phyloP scores from a whole-genome alignment of 805 yeast genomes.

The Yarrowia sp. region DNA sequence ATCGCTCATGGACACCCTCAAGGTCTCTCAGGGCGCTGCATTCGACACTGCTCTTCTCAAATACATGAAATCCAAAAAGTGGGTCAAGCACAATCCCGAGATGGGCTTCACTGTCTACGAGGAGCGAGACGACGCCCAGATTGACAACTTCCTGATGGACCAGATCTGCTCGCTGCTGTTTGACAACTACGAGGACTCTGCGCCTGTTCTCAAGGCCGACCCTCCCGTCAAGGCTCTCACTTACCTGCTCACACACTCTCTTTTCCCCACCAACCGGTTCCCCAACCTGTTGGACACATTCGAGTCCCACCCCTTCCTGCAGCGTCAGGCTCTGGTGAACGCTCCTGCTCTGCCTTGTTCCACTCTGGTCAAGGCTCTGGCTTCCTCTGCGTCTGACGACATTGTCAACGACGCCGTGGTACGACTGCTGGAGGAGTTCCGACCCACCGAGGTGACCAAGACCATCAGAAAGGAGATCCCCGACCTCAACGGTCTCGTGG shows the following conservation, averaged over 20 bases:
- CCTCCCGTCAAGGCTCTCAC: conserved; percentile 66
- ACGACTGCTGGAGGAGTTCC: conserved; percentile 70
- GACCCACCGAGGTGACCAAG: conserved; percentile 53
- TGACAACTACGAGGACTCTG: conserved; percentile 10
- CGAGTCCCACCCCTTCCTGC: conserved; percentile 64
- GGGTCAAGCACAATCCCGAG: conserved; percentile 27
- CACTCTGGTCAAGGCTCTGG: conserved; percentile 68
- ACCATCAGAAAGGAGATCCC: conserved; percentile 46
- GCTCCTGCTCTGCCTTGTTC: conserved; percentile 70
- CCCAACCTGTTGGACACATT: conserved; percentile 62
- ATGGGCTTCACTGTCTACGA: conserved; percentile 31
- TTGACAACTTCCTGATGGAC: conserved; percentile 34
- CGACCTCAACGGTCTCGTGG: conserved; percentile 47
- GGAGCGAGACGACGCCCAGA: conserved; percentile 36
- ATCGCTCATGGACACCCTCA: not conserved
- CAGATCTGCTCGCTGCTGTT: conserved; percentile 29
- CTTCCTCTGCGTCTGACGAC: conserved; percentile 59
- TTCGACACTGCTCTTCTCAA: conserved; percentile 28
- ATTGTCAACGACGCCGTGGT: conserved; percentile 74
- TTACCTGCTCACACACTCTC: conserved; percentile 84
- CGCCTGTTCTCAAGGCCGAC: conserved; percentile 36
- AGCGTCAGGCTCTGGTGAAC: conserved; percentile 82
- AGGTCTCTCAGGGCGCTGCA: conserved; percentile 12
- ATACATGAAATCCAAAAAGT: conserved; percentile 29
- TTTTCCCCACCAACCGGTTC: conserved; percentile 71